Evolutionary conservation across 1,284 basidiomycete genomes (phyloP), one percentile per base, ranked within the genome.

Genomic region (Moesziomyces sp.): DNA sequence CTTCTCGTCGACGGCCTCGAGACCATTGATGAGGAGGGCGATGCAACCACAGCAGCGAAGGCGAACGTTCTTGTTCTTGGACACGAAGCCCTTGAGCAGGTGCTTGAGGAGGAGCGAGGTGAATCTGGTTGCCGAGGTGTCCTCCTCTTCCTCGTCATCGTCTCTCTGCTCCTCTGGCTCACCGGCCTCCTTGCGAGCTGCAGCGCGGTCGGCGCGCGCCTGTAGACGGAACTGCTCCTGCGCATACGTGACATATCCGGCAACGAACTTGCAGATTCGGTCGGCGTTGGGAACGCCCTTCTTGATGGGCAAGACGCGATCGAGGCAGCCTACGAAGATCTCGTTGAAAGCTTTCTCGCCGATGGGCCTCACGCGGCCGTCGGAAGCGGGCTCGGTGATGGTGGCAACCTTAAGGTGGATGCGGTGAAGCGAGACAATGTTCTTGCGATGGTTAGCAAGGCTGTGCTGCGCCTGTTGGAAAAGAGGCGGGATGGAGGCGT

Each of bases 61-160:
- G 13, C 94, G 88, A 24, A 93, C 91, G 56, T 89, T 88, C 86
- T 96, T 97, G 87, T 95, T 92, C 85, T 96, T 97, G 3, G 94
- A 92, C 13, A 88, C 84, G 84, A 94, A 94, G 0, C 94, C 94
- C 64, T 89, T 89, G 54, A 95, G 86, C 24, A 97, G 87, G 86
- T 92, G 93, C 51, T 89, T 89, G 57, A 97, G 86, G 4, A 97
- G 86, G 19, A 82, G 77, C 16, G 88, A 85, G 1, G 91, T 86
- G 77, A 97, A 94, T 56, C 93, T 88, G 0, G 92, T 89, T 0
- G 90, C 88, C 0, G 89, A 86, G 0, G 90, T 91, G 40, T 91
- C 90, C 14, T 90, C 88, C 14, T 93, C 91, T 10, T 91, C 90
- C 5, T 90, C 89, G 3, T 77, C 80, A 3, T 84, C 79, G 26